A percentile compares a stretch with the other conserved stretches of the same genome.
Conservation (phyloP, 2,329 filamentous ascomycete genomes). For the Biscogniauxia mediterranea region DNA sequence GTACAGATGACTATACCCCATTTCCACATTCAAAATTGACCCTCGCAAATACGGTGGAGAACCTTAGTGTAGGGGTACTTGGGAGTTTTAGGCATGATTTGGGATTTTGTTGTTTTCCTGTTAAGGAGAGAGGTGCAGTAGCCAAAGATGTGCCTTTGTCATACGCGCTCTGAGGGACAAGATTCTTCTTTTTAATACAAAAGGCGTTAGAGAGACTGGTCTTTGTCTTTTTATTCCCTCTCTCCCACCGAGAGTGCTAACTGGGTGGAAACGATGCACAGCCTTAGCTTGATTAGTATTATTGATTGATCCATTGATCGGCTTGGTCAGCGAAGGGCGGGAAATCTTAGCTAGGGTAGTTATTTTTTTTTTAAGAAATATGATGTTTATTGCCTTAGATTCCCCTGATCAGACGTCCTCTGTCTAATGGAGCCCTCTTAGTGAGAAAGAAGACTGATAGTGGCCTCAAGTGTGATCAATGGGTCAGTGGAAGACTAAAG, state of each 20-base stretch:
- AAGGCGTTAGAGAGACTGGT: slow-evolving; percentile 6
- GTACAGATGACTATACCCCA: neutral
- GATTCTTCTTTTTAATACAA: neutral
- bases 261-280: neutral
- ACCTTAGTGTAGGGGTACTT: neutral
- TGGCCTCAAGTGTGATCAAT: neutral
- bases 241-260: neutral
- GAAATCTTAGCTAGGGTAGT: neutral
- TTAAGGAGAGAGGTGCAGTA: slow-evolving; percentile 4
- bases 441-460: neutral
- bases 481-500: no score
- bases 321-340: neutral
- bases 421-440: no score
- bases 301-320: neutral
- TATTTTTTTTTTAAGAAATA: neutral
- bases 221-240: slow-evolving; percentile 2
- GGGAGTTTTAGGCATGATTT: slow-evolving; percentile 1
- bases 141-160: slow-evolving; percentile 8
- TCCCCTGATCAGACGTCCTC: neutral
- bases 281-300: neutral
- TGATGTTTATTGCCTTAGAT: neutral
- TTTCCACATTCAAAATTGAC: neutral
- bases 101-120: slow-evolving; percentile 7
- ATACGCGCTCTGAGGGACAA: slow-evolving; percentile 3
- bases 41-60: neutral